Conservation (phyloP, 169 alveolate genomes). For the Nephromyces sp. region DNA sequence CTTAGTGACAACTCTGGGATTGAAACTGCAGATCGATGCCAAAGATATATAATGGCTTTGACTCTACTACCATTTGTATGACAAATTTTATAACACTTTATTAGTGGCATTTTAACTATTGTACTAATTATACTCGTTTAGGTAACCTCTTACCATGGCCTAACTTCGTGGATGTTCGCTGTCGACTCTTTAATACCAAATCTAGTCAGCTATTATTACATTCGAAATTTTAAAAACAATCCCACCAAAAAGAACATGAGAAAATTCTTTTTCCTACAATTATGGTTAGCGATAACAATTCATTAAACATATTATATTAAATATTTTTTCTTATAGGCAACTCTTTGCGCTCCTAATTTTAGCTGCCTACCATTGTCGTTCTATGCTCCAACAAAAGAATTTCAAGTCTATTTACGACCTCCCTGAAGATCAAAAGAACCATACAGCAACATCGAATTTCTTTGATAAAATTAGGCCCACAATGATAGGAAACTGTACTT, state of each 20-base stretch:
- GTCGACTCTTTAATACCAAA: slow-evolving; percentile 1
- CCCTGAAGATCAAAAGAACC: too few species aligned
- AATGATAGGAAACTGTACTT: too few species aligned
- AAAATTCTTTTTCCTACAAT: slow-evolving; percentile 5
- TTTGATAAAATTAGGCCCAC: too few species aligned
- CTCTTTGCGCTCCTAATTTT: not conserved
- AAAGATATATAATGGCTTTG: not conserved
- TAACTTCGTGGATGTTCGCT: slow-evolving; percentile 27
- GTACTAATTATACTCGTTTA: not conserved
- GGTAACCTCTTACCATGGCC: slow-evolving; percentile 11
- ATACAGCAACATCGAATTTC: too few species aligned
- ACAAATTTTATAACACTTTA: not conserved
- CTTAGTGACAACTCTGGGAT: slow-evolving; percentile 9
- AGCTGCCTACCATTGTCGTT: not conserved
- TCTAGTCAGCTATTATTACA: not conserved
- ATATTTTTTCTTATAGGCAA: not conserved
- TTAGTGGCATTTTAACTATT: not conserved
- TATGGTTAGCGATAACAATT: not conserved
- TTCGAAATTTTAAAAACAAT: not conserved
- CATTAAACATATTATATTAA: not conserved
- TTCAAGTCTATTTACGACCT: too few species aligned
- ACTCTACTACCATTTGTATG: slow-evolving; percentile 15
- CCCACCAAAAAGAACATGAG: not conserved
- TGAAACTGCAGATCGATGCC: not conserved
- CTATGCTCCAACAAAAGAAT: too few species aligned